Evolutionary conservation across 106 monocot genomes (phyloP), one percentile per base, ranked within the genome.

Genomic region (Acorus gramineus): DNA sequence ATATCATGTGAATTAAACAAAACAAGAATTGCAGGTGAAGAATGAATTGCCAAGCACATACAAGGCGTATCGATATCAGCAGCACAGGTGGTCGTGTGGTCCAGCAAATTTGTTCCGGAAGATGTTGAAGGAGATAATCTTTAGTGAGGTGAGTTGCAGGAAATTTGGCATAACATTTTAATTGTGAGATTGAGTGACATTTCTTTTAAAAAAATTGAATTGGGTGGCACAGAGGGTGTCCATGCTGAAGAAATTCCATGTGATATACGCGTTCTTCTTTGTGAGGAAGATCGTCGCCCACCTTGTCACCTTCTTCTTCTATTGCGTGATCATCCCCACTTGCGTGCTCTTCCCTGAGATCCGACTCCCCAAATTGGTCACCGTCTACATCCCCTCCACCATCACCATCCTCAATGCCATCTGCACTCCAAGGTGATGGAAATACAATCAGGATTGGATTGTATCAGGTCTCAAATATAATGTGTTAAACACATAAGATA

Each of bases 251-350:
- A 88, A 84, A 66, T 68, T 84, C 42, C 81, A 88, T 65, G 59
- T 88, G 42, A 58, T 88, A 12, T 84, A 84, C 52, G 78, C 66
- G 1, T 88, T 88, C 62, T 87, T 87, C 80, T 78, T 88, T n/a
- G 75, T 81, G 61, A 76, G 87, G 66, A 88, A 81, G 78, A 73
- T 84, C 3, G 65, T 78, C 4, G 78, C 87, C 4, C 87, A 84
- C 72, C 64, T 88, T 42, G 81, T 78, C 69, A 84, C 84, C 75
- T 81, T 78, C 83, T 67, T 78, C 73, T 88, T 88, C 78, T 88
- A 81, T 66, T 88, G 87, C 63, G 58, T 84, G 8, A 50, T 88
- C n/a, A 73, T 88, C 42, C 87, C 87, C 1, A 11, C 65, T 0
- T 78, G 81, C 48, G 73, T 84, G 5, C 55, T 88, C 45, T 50